Percentiles rank a stretch among this genome's conserved stretches.
Evolutionary conservation across 2,329 filamentous ascomycete genomes (phyloP).

Genomic region (Colletotrichum magnum): DNA sequence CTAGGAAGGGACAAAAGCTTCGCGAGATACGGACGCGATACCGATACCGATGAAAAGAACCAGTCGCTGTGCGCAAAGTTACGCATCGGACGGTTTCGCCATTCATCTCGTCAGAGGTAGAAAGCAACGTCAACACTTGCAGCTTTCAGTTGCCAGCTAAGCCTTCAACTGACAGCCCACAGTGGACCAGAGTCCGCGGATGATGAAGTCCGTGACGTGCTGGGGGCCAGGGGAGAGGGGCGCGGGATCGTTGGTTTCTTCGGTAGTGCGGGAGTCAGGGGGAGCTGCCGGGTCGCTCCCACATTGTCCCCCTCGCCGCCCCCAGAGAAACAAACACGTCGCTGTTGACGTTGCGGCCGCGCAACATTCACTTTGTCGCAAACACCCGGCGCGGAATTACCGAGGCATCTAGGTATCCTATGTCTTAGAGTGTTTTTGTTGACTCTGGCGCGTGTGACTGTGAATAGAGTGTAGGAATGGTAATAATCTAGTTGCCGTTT

Average conservation of each 20-base stretch:
- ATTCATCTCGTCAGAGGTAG: background rate
- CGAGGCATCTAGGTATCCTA: no score
- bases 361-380: background rate
- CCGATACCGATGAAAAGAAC: conserved; percentile 4
- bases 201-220: conserved; percentile 3
- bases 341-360: background rate
- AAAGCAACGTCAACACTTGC: background rate
- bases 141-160: background rate
- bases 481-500: no score
- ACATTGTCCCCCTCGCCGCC: background rate
- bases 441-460: background rate
- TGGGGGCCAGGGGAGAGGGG: background rate
- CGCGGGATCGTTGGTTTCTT: background rate
- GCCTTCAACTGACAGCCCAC: background rate
- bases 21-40: conserved; percentile 3
- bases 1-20: background rate
- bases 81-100: no score
- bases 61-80: background rate
- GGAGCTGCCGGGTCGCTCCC: background rate
- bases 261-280: background rate
- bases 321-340: conserved; percentile 1
- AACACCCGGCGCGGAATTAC: no score
- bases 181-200: background rate
- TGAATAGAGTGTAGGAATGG: no score
- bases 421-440: no score